A percentile compares a stretch with the other conserved stretches of the same genome.
Evolutionary conservation across 805 yeast genomes (phyloP).

Genomic region (Saccharomycopsis fodiens): DNA sequence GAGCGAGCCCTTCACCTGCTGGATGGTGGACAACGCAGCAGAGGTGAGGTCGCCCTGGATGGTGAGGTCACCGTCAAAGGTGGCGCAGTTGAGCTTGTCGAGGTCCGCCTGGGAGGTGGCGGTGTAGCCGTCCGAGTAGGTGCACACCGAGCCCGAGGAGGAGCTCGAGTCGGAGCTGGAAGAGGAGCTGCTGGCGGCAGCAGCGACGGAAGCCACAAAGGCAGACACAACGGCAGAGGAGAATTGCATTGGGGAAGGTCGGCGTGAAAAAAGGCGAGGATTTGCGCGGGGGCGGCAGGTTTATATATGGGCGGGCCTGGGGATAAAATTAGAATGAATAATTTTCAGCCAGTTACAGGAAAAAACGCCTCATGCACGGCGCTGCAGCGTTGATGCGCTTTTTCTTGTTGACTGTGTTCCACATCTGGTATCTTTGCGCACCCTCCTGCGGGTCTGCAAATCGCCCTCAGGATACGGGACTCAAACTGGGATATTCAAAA

Average conservation of each 20-base stretch:
- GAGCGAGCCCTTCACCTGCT: slow-evolving; percentile 73
- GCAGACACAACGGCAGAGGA: background rate
- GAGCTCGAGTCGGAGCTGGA: background rate
- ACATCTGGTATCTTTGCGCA: background rate
- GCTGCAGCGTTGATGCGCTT: background rate
- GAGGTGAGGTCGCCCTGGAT: slow-evolving; percentile 44
- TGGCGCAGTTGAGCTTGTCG: slow-evolving; percentile 67
- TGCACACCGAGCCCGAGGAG: slow-evolving; percentile 52
- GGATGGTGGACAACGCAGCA: slow-evolving; percentile 66
- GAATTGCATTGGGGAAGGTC: background rate
- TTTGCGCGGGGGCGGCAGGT: background rate
- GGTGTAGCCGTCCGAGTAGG: slow-evolving; percentile 52
- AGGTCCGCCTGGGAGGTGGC: slow-evolving; percentile 78
- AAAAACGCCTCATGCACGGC: slow-evolving; percentile 1
- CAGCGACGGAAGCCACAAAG: background rate
- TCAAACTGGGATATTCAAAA: background rate
- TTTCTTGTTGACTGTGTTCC: slow-evolving; percentile 3
- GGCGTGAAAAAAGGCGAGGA: background rate
- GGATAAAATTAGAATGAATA: slow-evolving; percentile 2
- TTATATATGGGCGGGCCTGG: background rate
- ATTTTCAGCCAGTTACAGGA: background rate
- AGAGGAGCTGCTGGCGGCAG: background rate
- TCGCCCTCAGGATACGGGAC: slow-evolving; percentile 1
- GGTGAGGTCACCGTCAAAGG: slow-evolving; percentile 72
- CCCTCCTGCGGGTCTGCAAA: background rate